These are phyloP conservation scores for Schrenkiella parvula DNA, from an alignment of 345 rosid genomes.

Conservation along the genomic window DNA sequence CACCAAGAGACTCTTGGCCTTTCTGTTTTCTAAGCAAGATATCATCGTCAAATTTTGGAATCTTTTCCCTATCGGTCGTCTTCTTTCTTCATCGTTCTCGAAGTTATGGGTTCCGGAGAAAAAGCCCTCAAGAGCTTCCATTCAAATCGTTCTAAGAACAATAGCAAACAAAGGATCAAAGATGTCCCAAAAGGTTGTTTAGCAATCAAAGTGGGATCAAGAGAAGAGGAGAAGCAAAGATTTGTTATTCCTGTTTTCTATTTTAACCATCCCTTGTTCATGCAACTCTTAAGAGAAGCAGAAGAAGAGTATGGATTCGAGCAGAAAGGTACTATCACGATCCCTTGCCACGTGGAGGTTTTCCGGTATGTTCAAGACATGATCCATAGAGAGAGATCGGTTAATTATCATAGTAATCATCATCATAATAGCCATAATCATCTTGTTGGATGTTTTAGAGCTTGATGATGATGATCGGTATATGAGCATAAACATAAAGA, in stretches of 20 bases:
- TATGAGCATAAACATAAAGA: not conserved
- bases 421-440: slow-evolving; percentile 19
- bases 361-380: slow-evolving; percentile 43
- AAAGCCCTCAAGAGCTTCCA: slow-evolving; percentile 18
- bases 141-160: slow-evolving; percentile 12
- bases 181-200: slow-evolving; percentile 58
- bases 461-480: slow-evolving; percentile 29
- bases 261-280: slow-evolving; percentile 57
- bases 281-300: slow-evolving; percentile 51
- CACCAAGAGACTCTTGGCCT: slow-evolving; percentile 40
- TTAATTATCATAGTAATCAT: slow-evolving; percentile 36
- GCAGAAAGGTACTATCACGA: slow-evolving; percentile 59
- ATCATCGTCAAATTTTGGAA: not conserved
- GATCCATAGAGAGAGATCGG: slow-evolving; percentile 52
- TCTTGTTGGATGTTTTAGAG: slow-evolving; percentile 62
- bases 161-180: slow-evolving; percentile 29
- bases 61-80: not conserved
- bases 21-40: slow-evolving; percentile 5
- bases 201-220: slow-evolving; percentile 52
- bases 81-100: not conserved
- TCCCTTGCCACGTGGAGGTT: slow-evolving; percentile 59
- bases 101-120: slow-evolving; percentile 24
- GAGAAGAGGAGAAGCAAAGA: slow-evolving; percentile 44
- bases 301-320: slow-evolving; percentile 63
- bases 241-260: slow-evolving; percentile 52